A percentile compares a stretch with the other conserved stretches of the same genome.
These are phyloP conservation scores for Yamadazyma sp. DNA, from an alignment of 805 yeast genomes.

Conservation along the genomic window DNA sequence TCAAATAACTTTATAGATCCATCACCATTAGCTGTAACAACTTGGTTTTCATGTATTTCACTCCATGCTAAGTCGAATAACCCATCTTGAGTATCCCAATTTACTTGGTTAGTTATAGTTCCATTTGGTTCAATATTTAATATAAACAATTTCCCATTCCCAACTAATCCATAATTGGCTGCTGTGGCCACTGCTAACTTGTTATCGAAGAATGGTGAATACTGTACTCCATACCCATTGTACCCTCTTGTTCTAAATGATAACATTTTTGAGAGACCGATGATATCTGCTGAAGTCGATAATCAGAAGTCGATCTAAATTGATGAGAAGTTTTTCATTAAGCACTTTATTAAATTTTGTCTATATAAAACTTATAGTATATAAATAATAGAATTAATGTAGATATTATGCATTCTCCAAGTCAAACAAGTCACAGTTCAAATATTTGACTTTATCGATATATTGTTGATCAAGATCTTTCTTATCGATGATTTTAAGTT, in stretches of 20 bases:
- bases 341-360: not conserved
- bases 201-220: constrained; percentile 90
- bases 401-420: no score
- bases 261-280: constrained; percentile 53
- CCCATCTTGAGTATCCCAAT: constrained; percentile 92
- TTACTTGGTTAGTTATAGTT: constrained; percentile 45
- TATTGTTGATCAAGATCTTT: constrained; percentile 24
- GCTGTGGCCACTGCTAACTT: constrained; percentile 87
- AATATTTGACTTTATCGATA: constrained; percentile 31
- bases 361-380: not conserved
- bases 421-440: constrained; percentile 28
- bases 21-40: constrained; percentile 82
- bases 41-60: constrained; percentile 84
- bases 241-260: constrained; percentile 72
- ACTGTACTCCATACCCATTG: constrained; percentile 83
- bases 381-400: no score
- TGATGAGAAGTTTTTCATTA: not conserved
- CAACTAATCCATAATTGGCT: constrained; percentile 91
- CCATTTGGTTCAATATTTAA: constrained; percentile 71
- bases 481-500: constrained; percentile 47
- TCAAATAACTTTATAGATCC: constrained; percentile 86
- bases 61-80: constrained; percentile 87
- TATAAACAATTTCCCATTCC: constrained; percentile 80
- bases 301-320: not conserved
- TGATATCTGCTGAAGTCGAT: not conserved